These are phyloP conservation scores for Nyctanthes arbortristis DNA, from an alignment of 257 asterid genomes.

Conservation along the genomic window DNA sequence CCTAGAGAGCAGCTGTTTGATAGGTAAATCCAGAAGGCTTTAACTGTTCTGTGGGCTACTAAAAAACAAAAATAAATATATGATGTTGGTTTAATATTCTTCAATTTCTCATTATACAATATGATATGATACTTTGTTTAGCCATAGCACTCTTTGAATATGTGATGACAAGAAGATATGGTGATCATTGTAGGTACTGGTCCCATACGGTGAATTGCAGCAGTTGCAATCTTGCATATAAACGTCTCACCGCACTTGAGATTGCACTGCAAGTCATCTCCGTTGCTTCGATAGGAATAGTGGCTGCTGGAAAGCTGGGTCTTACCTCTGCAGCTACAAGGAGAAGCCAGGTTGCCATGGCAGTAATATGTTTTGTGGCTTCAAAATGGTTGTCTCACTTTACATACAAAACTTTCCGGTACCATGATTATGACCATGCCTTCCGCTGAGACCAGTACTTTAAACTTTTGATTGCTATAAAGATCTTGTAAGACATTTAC, in stretches of 20 bases:
- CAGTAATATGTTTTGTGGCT: no score
- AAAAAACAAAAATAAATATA: not conserved
- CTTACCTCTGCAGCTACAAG: slow-evolving; percentile 41
- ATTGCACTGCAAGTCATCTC: slow-evolving; percentile 57
- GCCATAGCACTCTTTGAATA: no score
- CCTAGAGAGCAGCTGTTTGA: slow-evolving; percentile 72
- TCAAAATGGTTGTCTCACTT: no score
- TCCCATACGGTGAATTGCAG: slow-evolving; percentile 66
- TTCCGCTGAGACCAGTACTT: no score
- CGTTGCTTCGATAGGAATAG: slow-evolving; percentile 49
- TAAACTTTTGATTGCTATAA: no score
- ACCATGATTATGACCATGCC: no score
- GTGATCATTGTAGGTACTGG: slow-evolving; percentile 65
- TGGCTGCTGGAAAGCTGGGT: slow-evolving; percentile 69
- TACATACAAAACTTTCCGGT: no score
- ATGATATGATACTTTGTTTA: no score
- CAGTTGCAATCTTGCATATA: slow-evolving; percentile 71
- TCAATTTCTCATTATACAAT: not conserved
- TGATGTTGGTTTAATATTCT: not conserved
- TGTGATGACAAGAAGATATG: not conserved
- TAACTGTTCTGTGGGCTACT: no score
- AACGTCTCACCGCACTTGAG: slow-evolving; percentile 49
- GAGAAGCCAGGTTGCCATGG: slow-evolving; percentile 43
- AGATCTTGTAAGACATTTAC: no score
- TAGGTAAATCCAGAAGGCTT: slow-evolving; percentile 38